phyloP scores from a whole-genome alignment of 176 grass and related monocot genomes.

The Triticum timopheevii region DNA sequence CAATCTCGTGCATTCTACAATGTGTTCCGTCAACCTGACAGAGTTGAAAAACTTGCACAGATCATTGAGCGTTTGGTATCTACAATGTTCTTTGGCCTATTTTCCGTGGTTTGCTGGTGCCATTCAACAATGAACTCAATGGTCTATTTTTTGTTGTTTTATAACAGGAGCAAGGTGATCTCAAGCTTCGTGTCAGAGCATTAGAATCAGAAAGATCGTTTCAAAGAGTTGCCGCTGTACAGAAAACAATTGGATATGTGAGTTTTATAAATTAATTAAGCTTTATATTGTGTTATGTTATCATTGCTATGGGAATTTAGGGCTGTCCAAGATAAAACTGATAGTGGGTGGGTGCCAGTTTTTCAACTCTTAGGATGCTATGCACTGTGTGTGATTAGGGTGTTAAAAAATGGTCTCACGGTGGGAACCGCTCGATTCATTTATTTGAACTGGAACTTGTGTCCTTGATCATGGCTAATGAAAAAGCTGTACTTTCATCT shows the following conservation, averaged over 20 bases:
- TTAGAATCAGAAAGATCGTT: slow-evolving; percentile 98
- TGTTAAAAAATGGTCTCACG: too few relatives aligned
- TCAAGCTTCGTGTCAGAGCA: slow-evolving; percentile 91
- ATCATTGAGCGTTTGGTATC: slow-evolving; percentile 85
- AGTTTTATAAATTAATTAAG: slow-evolving; percentile 36
- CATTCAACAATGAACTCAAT: slow-evolving; percentile 19
- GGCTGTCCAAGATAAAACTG: slow-evolving; percentile 7
- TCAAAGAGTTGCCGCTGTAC: slow-evolving; percentile 86
- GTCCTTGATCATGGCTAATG: too few relatives aligned
- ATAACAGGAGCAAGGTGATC: slow-evolving; percentile 93
- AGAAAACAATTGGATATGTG: slow-evolving; percentile 96
- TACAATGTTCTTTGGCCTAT: neutral
- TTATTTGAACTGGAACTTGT: too few relatives aligned
- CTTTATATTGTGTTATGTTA: slow-evolving; percentile 15
- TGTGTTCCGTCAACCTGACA: slow-evolving; percentile 91
- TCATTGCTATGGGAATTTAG: slow-evolving; percentile 2
- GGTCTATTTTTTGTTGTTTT: neutral
- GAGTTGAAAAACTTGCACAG: slow-evolving; percentile 94
- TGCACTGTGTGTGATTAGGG: too few relatives aligned
- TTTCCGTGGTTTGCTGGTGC: neutral
- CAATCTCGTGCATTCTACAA: slow-evolving; percentile 97
- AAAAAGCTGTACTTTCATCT: too few relatives aligned
- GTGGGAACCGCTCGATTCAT: too few relatives aligned
- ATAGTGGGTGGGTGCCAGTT: neutral
- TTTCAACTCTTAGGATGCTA: neutral